Conservation (phyloP, 768 basidiomycete species). For the Trametes gibbosa region DNA sequence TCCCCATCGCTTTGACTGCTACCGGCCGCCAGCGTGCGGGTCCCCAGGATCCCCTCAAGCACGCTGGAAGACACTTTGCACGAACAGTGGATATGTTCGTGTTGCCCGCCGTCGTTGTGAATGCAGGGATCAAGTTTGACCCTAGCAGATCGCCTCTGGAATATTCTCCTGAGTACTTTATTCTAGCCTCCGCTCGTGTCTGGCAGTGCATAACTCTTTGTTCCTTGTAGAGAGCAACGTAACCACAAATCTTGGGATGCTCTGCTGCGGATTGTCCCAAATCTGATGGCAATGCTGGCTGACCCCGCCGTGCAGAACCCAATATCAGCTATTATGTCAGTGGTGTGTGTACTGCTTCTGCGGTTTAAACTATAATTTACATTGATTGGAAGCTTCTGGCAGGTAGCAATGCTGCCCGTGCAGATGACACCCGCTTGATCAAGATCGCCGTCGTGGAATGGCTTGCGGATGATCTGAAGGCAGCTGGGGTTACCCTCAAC, state of each 20-base stretch:
- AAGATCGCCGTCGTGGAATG: neutral
- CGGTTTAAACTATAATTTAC: neutral
- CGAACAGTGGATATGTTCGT: neutral
- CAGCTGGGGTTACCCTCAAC: neutral
- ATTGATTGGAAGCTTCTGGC: neutral
- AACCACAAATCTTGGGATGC: neutral
- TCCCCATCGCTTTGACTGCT: neutral
- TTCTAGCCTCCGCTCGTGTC: neutral
- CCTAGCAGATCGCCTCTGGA: neutral
- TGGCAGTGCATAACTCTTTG: neutral
- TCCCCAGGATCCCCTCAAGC: neutral
- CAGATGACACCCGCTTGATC: neutral
- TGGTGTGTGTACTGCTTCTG: neutral
- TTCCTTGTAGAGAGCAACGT: neutral
- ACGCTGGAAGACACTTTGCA: neutral
- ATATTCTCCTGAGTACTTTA: neutral
- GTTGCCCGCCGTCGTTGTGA: neutral
- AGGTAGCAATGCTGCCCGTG: neutral
- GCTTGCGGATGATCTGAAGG: neutral
- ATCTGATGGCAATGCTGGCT: neutral
- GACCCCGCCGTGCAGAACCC: neutral
- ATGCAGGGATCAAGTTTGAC: neutral
- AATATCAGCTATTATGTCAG: neutral
- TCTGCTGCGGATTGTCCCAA: neutral
- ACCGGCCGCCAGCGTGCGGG: neutral